phyloP scores from a whole-genome alignment of 2,329 filamentous ascomycete species.

The Eutypa lata region DNA sequence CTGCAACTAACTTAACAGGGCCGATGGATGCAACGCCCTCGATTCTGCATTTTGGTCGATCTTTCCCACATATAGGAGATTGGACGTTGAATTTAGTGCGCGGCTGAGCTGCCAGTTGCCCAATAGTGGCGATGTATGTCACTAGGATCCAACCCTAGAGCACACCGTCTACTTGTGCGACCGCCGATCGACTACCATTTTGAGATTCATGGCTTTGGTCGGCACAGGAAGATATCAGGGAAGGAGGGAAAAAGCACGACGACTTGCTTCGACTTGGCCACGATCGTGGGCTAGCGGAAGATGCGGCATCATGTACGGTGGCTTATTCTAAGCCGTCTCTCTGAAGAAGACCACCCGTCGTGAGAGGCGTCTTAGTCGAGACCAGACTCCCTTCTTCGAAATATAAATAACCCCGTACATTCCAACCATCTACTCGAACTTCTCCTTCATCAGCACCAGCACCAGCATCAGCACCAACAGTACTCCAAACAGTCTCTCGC shows the following conservation, averaged over 20 bases:
- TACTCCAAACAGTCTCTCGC: not conserved
- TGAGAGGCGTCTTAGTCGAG: not conserved
- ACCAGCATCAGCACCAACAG: not conserved
- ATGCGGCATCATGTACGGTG: not conserved
- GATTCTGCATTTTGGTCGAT: not conserved
- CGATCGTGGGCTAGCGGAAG: not conserved
- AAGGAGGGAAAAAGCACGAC: not conserved
- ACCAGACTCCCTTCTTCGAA: not conserved
- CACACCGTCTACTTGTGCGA: not conserved
- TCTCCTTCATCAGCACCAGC: not conserved
- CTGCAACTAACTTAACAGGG: too few species aligned
- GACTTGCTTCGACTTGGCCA: too few species aligned
- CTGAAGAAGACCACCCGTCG: not conserved
- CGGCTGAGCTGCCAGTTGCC: not conserved
- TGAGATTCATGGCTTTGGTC: too few species aligned
- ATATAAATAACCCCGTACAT: not conserved
- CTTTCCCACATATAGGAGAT: not conserved
- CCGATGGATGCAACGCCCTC: too few species aligned
- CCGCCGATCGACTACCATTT: not conserved
- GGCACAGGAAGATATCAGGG: not conserved
- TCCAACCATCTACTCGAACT: not conserved
- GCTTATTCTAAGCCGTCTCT: not conserved
- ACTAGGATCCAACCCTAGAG: too few species aligned
- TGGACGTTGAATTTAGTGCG: not conserved
- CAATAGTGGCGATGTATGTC: too few species aligned